A percentile compares a stretch with the other conserved stretches of the same genome.
phyloP scores from a whole-genome alignment of 257 asterid genomes.

The Handroanthus guayacan region DNA sequence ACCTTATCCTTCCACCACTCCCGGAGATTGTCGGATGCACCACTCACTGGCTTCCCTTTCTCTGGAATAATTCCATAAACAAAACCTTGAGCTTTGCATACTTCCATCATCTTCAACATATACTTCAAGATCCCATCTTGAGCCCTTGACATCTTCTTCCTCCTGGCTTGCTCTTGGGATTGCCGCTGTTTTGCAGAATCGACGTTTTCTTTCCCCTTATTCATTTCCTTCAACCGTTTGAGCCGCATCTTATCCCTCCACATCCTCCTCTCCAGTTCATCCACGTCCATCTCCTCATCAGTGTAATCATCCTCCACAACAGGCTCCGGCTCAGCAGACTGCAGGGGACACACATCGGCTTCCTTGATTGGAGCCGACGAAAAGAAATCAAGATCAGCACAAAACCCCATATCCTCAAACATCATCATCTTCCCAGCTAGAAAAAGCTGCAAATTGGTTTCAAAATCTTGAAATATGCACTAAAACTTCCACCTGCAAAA shows the following conservation, averaged over 20 bases:
- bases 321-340: slow-evolving; percentile 43
- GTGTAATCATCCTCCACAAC: slow-evolving; percentile 58
- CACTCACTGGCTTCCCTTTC: slow-evolving; percentile 69
- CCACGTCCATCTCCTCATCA: slow-evolving; percentile 66
- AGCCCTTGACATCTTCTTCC: slow-evolving; percentile 75
- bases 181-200: slow-evolving; percentile 62
- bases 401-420: slow-evolving; percentile 61
- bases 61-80: slow-evolving; percentile 68
- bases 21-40: slow-evolving; percentile 64
- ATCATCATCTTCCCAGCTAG: slow-evolving; percentile 49
- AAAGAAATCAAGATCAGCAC: slow-evolving; percentile 65
- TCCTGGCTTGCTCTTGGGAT: slow-evolving; percentile 68
- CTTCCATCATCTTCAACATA: slow-evolving; percentile 77
- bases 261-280: slow-evolving; percentile 69
- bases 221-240: slow-evolving; percentile 58
- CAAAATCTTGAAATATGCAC: slow-evolving; percentile 21
- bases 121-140: slow-evolving; percentile 70
- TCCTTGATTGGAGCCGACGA: slow-evolving; percentile 52
- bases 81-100: slow-evolving; percentile 69
- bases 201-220: slow-evolving; percentile 48
- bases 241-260: slow-evolving; percentile 67
- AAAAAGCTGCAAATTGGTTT: background rate
- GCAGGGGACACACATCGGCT: slow-evolving; percentile 37
- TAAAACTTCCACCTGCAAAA: slow-evolving; percentile 34
- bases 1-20: slow-evolving; percentile 81